phyloP scores from a whole-genome alignment of 176 grass and related monocot genomes.

The Eleusine coracana region DNA sequence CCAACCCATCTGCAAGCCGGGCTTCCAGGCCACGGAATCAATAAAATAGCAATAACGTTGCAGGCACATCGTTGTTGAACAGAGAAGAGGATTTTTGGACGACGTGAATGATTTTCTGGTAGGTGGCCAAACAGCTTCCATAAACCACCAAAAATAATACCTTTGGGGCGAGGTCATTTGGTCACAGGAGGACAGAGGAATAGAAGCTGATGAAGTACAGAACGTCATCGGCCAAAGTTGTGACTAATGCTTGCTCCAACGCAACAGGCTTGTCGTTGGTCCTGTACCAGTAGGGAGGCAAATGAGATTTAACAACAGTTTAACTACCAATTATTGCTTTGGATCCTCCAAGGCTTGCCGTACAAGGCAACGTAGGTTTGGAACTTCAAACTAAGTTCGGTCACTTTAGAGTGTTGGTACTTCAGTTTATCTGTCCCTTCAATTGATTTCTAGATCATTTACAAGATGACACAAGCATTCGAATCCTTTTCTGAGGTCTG shows the following conservation, averaged over 20 bases:
- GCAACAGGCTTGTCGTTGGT: background rate
- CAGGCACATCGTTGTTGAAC: slow-evolving; percentile 26
- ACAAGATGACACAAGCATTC: no score
- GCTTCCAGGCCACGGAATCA: background rate
- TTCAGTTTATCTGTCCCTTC: background rate
- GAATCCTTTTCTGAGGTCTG: no score
- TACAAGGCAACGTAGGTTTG: slow-evolving; percentile 4
- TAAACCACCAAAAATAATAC: background rate
- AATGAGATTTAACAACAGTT: slow-evolving; percentile 22
- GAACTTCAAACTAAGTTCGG: background rate
- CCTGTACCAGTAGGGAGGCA: background rate
- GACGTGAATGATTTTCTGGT: background rate
- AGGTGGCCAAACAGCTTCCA: slow-evolving; percentile 24
- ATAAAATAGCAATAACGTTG: background rate
- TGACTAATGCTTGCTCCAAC: background rate
- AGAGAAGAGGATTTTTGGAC: slow-evolving; percentile 22
- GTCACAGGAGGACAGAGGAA: background rate
- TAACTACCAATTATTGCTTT: background rate
- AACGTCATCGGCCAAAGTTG: background rate
- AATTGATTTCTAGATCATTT: background rate
- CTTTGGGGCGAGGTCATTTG: background rate
- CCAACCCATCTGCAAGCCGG: background rate
- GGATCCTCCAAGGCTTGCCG: background rate
- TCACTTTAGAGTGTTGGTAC: background rate
- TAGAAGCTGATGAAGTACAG: background rate